A percentile compares a stretch with the other conserved stretches of the same genome.
Evolutionary conservation across 331 rosid species (phyloP).

Genomic region (Acacia concinna): DNA sequence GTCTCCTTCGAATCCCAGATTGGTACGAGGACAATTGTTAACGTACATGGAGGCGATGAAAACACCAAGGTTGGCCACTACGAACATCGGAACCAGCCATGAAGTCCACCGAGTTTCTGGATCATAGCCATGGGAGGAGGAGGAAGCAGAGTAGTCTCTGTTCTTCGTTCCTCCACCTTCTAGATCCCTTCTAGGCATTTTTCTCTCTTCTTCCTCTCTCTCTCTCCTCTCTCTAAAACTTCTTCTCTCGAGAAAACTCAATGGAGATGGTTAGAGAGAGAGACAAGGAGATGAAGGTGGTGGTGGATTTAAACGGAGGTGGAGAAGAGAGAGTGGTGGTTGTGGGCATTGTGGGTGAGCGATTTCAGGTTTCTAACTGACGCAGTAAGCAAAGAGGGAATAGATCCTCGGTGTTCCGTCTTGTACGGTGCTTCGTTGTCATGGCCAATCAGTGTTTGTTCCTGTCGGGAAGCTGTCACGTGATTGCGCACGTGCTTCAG

Average conservation of each 20-base stretch:
- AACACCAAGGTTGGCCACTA: slow-evolving; percentile 62
- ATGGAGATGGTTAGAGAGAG: neutral
- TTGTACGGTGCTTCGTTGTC: neutral
- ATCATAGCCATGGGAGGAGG: slow-evolving; percentile 41
- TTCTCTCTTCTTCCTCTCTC: too few species aligned
- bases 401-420: neutral
- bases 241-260: slow-evolving; percentile 14
- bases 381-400: neutral
- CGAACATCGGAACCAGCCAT: slow-evolving; percentile 76
- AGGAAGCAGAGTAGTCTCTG: slow-evolving; percentile 33
- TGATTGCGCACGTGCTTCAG: neutral
- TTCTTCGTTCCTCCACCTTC: slow-evolving; percentile 56
- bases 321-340: neutral
- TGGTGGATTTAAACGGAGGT: slow-evolving; percentile 38
- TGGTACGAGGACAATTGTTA: slow-evolving; percentile 68
- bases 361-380: slow-evolving; percentile 41
- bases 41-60: slow-evolving; percentile 63
- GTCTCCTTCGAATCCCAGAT: slow-evolving; percentile 30
- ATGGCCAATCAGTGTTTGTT: neutral
- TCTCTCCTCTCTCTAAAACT: slow-evolving; percentile 12
- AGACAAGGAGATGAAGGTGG: slow-evolving; percentile 36
- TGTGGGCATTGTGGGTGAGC: slow-evolving; percentile 19
- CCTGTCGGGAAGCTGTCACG: slow-evolving; percentile 1
- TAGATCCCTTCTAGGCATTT: slow-evolving; percentile 56
- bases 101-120: slow-evolving; percentile 63